Evolutionary conservation across 176 grass and related monocot genomes (phyloP).

Genomic region (Microstegium vimineum): DNA sequence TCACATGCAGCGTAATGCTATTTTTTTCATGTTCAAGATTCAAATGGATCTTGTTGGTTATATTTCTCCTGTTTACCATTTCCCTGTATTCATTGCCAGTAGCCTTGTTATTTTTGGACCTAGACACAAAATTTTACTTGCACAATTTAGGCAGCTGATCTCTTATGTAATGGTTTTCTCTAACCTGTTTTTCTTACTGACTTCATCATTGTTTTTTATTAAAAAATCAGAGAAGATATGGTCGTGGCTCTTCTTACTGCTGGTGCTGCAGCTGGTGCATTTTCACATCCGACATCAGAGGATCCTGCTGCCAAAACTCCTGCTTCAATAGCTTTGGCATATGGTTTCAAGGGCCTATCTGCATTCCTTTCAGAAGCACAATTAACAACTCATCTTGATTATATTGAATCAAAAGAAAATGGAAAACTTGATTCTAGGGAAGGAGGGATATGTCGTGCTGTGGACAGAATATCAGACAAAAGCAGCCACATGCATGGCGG

Average conservation of each 20-base stretch:
- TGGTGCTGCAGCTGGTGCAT: slow-evolving; percentile 66
- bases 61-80: background rate
- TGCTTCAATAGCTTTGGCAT: slow-evolving; percentile 56
- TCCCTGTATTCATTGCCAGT: background rate
- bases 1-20: background rate
- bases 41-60: background rate
- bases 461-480: slow-evolving; percentile 61
- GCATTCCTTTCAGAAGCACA: slow-evolving; percentile 86
- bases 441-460: slow-evolving; percentile 12
- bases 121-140: background rate
- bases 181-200: slow-evolving; percentile 12
- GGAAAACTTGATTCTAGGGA: slow-evolving; percentile 6
- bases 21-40: background rate
- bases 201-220: background rate
- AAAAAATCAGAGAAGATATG: slow-evolving; percentile 56
- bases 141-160: background rate
- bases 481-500: slow-evolving; percentile 38
- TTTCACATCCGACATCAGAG: slow-evolving; percentile 64
- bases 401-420: slow-evolving; percentile 52
- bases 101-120: background rate
- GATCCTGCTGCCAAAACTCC: slow-evolving; percentile 68
- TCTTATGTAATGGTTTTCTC: background rate
- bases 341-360: slow-evolving; percentile 81
- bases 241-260: slow-evolving; percentile 61
- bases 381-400: slow-evolving; percentile 59